Evolutionary conservation across 345 rosid genomes (phyloP), one percentile per base, ranked within the genome.

Genomic region (Rhodamnia argentea): DNA sequence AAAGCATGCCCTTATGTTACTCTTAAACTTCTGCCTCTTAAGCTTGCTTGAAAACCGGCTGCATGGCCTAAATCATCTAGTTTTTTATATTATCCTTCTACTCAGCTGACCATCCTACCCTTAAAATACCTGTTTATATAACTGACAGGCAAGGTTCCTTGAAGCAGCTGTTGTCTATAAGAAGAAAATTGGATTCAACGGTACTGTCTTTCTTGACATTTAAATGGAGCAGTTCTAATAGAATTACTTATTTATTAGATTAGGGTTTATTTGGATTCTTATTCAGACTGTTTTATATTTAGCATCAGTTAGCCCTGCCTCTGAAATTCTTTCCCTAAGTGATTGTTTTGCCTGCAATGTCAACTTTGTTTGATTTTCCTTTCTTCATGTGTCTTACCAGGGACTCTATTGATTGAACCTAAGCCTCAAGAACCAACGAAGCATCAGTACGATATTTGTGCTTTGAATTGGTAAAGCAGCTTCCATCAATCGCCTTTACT

Each of bases 401-500:
- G 99, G 76, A 94, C 95, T 8, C 91, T 97, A 83, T 89, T 97
- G 84, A 94, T 97, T 89, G 97, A 97, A 91, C 99, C 99, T 42
- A 97, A 97, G 91, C 99, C 99, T 86, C 99, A 97, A 92, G 99
- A 97, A 92, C 99, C 99, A 22, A 95, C 96, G 82, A 96, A 95
- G 85, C 98, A 97, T 90, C 99, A 96, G 95, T 97, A 91, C 70
- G 87, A 50, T 57, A 18, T 60, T 84, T 75, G 52, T 60, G 52
- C 60, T 24, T 42, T 22, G 0, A 47, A 47, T 44, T 70, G 18
- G 42, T 7, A 10, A 29, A 62, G 1, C 23, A 15, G 75, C 42
- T 15, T 62, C 42, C 22, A 29, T 7, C 11, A 29, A 62, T 29
- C 42, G 15, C 5, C 11, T 62, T 62, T 62, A 62, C 23, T 29